Conservation (phyloP, 1,284 basidiomycete species). For the Bothia castanella region DNA sequence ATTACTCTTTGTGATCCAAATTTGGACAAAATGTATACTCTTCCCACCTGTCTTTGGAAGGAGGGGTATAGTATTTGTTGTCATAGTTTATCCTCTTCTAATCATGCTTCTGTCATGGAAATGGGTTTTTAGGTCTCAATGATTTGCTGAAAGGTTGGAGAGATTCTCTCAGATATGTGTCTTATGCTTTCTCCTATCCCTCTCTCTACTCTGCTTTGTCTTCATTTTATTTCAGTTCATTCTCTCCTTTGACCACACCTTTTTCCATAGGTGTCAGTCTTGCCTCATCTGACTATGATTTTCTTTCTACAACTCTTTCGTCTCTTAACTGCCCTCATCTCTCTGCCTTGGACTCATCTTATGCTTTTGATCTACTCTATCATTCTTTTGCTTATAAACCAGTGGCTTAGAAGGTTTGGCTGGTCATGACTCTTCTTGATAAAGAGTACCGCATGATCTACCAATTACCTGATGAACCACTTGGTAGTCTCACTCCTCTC, state of each 20-base stretch:
- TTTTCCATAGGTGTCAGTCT: too few species aligned
- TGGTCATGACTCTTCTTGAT: not conserved
- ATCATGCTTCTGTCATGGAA: not conserved
- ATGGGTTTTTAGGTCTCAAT: conserved; percentile 10
- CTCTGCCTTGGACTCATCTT: not conserved
- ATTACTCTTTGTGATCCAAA: not conserved
- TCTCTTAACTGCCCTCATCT: not conserved
- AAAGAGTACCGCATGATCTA: not conserved
- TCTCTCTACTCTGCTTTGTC: too few species aligned
- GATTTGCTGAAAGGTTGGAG: not conserved
- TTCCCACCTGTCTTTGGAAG: not conserved
- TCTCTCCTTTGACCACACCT: not conserved
- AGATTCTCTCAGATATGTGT: not conserved
- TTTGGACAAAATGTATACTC: not conserved
- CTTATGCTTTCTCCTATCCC: not conserved
- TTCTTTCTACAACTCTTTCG: too few species aligned
- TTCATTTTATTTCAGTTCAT: too few species aligned
- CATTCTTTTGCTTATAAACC: conserved; percentile 2
- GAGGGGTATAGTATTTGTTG: not conserved
- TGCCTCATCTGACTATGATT: too few species aligned
- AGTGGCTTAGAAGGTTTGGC: not conserved
- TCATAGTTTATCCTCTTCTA: not conserved
- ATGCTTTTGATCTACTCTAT: not conserved
- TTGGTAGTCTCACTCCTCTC: not conserved
- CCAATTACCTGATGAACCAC: not conserved